These are phyloP conservation scores for Aphanomyces euteiches DNA, from an alignment of 352 stramenopile genomes.

Conservation along the genomic window DNA sequence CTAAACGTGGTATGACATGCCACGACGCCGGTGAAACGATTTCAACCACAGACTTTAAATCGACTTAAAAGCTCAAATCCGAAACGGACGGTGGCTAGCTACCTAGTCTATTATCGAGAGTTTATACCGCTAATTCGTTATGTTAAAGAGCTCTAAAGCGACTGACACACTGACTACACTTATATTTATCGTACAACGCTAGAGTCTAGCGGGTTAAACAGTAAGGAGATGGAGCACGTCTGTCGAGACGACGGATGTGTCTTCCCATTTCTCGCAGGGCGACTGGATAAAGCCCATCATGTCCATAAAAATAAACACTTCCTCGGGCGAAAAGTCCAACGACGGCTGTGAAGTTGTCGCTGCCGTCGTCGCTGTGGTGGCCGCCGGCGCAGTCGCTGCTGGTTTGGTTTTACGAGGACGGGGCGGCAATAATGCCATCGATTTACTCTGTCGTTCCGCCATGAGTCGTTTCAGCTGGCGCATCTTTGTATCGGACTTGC, in stretches of 20 bases:
- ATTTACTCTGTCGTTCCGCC: neutral
- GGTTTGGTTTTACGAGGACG: neutral
- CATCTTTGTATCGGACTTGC: constrained; percentile 30
- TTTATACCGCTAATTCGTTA: too few species aligned
- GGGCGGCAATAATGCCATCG: neutral
- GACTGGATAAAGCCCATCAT: neutral
- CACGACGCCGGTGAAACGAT: too few species aligned
- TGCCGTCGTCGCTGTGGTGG: neutral
- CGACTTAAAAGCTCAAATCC: too few species aligned
- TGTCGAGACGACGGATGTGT: neutral
- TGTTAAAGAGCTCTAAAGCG: too few species aligned
- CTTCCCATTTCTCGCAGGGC: neutral
- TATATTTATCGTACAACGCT: neutral
- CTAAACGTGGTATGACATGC: too few species aligned
- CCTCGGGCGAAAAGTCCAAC: neutral
- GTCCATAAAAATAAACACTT: constrained; percentile 5
- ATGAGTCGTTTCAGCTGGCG: constrained; percentile 19
- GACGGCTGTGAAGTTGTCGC: neutral
- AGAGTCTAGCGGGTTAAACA: neutral
- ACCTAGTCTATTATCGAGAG: too few species aligned
- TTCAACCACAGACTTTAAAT: too few species aligned
- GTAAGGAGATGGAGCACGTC: neutral
- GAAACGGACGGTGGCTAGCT: too few species aligned
- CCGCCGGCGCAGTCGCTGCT: neutral
- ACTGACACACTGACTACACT: too few species aligned